Evolutionary conservation across 2,329 filamentous ascomycete species (phyloP).

Genomic region (Neopestalotiopsis sp.): DNA sequence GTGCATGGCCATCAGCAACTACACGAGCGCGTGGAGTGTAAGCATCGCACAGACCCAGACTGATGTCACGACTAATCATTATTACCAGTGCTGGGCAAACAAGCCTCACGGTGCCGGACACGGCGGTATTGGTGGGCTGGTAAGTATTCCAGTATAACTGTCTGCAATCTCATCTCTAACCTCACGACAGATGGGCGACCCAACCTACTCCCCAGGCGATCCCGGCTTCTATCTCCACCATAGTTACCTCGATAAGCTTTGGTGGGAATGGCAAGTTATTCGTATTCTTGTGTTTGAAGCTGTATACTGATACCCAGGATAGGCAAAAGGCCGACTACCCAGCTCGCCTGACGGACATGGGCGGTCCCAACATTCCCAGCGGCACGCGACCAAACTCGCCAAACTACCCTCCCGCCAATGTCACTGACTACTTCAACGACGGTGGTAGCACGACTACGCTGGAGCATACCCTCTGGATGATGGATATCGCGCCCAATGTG

Average conservation of each 20-base stretch:
- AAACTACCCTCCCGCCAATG: not conserved
- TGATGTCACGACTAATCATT: not conserved
- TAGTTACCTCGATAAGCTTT: conserved; percentile 35
- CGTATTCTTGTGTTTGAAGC: no score
- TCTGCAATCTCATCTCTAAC: not conserved
- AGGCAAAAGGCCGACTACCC: conserved; percentile 26
- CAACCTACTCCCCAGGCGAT: conserved; percentile 38
- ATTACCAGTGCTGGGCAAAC: conserved; percentile 24
- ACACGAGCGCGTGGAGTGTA: conserved; percentile 24
- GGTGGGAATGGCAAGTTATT: conserved; percentile 33
- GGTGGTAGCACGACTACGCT: conserved; percentile 29
- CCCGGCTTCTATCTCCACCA: conserved; percentile 39
- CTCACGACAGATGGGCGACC: conserved; percentile 21
- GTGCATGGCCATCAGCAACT: conserved; percentile 21
- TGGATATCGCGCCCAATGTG: conserved; percentile 28
- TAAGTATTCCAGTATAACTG: not conserved
- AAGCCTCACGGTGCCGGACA: conserved; percentile 31
- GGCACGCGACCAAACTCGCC: conserved; percentile 1
- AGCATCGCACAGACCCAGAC: not conserved
- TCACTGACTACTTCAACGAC: conserved; percentile 29
- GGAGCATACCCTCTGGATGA: conserved; percentile 34
- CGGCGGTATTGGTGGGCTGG: conserved; percentile 26
- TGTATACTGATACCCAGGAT: no score
- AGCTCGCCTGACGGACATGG: conserved; percentile 31
- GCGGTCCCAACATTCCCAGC: conserved; percentile 26